These are phyloP conservation scores for Vaucheria bursata DNA, from an alignment of 352 stramenopile genomes.

Conservation along the genomic window DNA sequence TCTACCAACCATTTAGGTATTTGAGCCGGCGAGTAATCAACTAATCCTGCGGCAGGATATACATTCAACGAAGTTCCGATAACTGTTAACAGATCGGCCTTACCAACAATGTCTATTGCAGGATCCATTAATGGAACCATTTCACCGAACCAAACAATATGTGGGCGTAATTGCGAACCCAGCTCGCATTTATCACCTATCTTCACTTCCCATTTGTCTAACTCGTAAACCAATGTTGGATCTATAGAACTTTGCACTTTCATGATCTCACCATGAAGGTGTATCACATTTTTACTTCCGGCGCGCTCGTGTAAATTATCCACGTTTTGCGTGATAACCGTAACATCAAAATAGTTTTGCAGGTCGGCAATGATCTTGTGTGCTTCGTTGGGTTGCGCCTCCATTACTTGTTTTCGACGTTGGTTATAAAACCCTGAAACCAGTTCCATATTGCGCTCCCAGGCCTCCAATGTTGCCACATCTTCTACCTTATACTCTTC, in stretches of 20 bases:
- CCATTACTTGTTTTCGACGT: background rate
- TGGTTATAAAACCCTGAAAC: background rate
- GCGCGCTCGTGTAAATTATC: background rate
- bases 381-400: background rate
- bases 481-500: background rate
- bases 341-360: background rate
- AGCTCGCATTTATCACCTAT: background rate
- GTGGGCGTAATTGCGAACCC: background rate
- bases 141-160: slow-evolving; percentile 1
- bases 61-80: background rate
- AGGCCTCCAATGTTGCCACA: background rate
- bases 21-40: background rate
- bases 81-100: background rate
- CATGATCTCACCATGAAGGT: background rate
- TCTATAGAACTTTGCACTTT: background rate
- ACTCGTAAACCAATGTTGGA: background rate
- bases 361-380: background rate
- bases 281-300: background rate
- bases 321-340: background rate
- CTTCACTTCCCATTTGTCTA: background rate
- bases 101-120: background rate
- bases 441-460: background rate
- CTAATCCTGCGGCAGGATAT: background rate
- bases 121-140: background rate
- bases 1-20: background rate